Base-by-base conservation (phyloP, 192 early-diverging fungal genomes). In the Anaeromyces robustus region DNA sequence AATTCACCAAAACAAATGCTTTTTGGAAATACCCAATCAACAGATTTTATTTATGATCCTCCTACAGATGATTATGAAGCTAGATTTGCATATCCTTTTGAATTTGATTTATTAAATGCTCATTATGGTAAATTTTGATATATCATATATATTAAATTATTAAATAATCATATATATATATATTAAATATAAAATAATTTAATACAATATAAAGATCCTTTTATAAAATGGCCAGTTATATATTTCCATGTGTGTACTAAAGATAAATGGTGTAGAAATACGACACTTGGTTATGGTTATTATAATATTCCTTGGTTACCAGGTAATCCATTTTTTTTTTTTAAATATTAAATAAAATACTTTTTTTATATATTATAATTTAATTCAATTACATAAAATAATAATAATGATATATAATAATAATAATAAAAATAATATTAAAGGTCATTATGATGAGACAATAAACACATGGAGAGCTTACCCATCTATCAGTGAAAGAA, bases 381-480 rank as follows among this genome's bases (percentile, higher is more conserved):
- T 34, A 3, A 34, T 34, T 34, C n/a, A n/a, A n/a, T n/a, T n/a
- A n/a, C n/a, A 34, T 16, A 41, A 16, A 41, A 16, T 41, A 41
- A 41, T 41, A 41, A 41, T 41, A 16, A 41, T 41, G 14, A n/a
- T n/a, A n/a, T n/a, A n/a, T n/a, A n/a, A 41, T 14, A 43, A 28
- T n/a, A 81, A 14, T 85, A n/a, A 29, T 82, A 18, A 37, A 85
- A 59, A 52, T n/a, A 85, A 30, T 29, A 68, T 19, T 30, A 34
- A 80, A 87, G 86, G 86, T 19, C 78, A 77, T 59, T 78, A 83
- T 43, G 79, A 82, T 28, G 22, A 84, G 2, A 77, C 14, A 19
- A 81, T 88, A 6, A 29, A 26, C 17, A 86, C 86, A 13, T 87
- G 86, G 86, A 68, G 83, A 78, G 86, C 87, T n/a, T 19, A 85